Percentiles rank a stretch among this genome's conserved stretches.
Evolutionary conservation across 805 yeast species (phyloP).

Genomic region (Teunomyces tritomae): DNA sequence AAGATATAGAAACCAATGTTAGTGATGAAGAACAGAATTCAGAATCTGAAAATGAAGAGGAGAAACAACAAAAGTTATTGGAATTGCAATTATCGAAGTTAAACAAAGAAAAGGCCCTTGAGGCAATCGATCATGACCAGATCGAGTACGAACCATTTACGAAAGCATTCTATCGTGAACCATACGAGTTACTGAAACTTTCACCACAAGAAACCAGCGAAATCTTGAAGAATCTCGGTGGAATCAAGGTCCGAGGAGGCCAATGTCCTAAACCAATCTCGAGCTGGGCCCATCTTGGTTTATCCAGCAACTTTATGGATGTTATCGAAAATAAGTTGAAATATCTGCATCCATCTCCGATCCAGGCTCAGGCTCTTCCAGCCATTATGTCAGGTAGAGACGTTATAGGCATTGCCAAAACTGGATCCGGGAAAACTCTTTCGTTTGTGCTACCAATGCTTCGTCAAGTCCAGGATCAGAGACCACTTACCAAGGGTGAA

Average conservation of each 20-base stretch:
- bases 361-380: slow-evolving; percentile 89
- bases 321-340: slow-evolving; percentile 49
- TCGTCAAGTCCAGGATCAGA: slow-evolving; percentile 78
- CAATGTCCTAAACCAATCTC: slow-evolving; percentile 62
- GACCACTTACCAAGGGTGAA: slow-evolving; percentile 41
- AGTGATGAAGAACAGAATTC: slow-evolving; percentile 16
- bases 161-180: slow-evolving; percentile 62
- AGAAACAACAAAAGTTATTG: slow-evolving; percentile 31
- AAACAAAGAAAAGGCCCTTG: slow-evolving; percentile 50
- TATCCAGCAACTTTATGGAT: slow-evolving; percentile 57
- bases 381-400: slow-evolving; percentile 88
- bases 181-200: slow-evolving; percentile 48
- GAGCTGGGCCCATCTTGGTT: slow-evolving; percentile 80
- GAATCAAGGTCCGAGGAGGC: slow-evolving; percentile 63
- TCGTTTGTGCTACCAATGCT: slow-evolving; percentile 83
- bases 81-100: slow-evolving; percentile 38
- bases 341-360: slow-evolving; percentile 73
- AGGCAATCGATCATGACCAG: slow-evolving; percentile 44
- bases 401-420: slow-evolving; percentile 90
- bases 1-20: not conserved
- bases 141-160: slow-evolving; percentile 52
- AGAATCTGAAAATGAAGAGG: slow-evolving; percentile 27
- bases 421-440: slow-evolving; percentile 95
- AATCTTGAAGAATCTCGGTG: slow-evolving; percentile 52
- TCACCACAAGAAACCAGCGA: slow-evolving; percentile 55